A percentile compares a stretch with the other conserved stretches of the same genome.
These are phyloP conservation scores for Nemania serpens DNA, from an alignment of 2,329 filamentous ascomycete genomes.

Conservation along the genomic window DNA sequence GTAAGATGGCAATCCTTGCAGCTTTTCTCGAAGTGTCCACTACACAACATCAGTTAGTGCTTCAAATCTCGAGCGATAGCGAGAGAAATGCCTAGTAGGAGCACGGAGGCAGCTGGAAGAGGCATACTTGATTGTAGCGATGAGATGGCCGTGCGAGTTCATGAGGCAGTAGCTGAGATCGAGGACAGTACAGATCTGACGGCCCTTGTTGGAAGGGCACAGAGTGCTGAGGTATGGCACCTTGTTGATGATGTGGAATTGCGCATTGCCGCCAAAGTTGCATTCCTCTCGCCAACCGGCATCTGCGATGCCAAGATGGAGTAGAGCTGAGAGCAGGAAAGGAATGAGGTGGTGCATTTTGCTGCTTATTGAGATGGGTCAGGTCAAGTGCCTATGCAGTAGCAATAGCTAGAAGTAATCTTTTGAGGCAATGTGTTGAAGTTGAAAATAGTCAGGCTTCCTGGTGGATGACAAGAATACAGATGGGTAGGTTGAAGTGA, in stretches of 20 bases:
- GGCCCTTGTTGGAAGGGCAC: slow-evolving; percentile 16
- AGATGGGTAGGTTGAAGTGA: not conserved
- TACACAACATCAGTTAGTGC: slow-evolving; percentile 2
- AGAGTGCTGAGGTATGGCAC: slow-evolving; percentile 24
- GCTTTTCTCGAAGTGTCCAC: slow-evolving; percentile 26
- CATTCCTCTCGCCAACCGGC: slow-evolving; percentile 25
- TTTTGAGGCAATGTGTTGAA: not conserved
- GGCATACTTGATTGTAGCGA: slow-evolving; percentile 23
- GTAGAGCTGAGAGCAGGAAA: not conserved
- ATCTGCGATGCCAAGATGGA: not conserved
- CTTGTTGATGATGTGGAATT: slow-evolving; percentile 18
- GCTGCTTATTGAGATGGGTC: too few relatives aligned
- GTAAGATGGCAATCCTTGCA: slow-evolving; percentile 24
- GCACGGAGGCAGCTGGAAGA: not conserved
- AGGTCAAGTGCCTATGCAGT: not conserved
- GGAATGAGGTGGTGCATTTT: slow-evolving; percentile 9
- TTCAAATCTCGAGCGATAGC: not conserved
- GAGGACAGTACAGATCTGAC: slow-evolving; percentile 29
- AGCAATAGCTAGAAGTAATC: not conserved
- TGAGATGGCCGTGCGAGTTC: slow-evolving; percentile 25
- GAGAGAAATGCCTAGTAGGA: not conserved
- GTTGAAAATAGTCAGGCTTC: too few relatives aligned
- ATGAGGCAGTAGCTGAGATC: slow-evolving; percentile 28
- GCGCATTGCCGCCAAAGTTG: slow-evolving; percentile 14
- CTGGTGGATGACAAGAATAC: too few relatives aligned